A percentile compares a stretch with the other conserved stretches of the same genome.
Evolutionary conservation across 73 alveolate species (phyloP).

Genomic region (Symbiodinium pilosum): DNA sequence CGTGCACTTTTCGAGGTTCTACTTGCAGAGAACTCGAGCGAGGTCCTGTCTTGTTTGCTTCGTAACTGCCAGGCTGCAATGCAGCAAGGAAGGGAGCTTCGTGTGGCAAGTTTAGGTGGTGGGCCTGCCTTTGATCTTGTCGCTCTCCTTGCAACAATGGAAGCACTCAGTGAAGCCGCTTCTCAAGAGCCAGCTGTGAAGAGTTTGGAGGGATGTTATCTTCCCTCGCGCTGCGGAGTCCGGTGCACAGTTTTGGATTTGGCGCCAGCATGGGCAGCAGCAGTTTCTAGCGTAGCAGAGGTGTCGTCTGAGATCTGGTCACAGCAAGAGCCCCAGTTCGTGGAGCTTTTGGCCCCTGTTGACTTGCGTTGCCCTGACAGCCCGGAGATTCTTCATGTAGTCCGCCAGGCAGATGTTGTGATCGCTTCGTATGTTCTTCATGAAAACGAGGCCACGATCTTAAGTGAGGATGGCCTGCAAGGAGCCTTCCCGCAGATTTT

Average conservation of each 20-base stretch:
- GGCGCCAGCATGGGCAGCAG: constrained; percentile 55
- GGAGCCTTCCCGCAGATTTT: constrained; percentile 46
- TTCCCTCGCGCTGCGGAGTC: background rate
- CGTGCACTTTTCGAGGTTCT: constrained; percentile 72
- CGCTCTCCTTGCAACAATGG: constrained; percentile 46
- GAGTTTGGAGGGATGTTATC: background rate
- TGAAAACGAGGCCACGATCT: constrained; percentile 69
- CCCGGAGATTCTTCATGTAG: background rate
- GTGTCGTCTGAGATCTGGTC: constrained; percentile 35
- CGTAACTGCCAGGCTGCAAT: background rate
- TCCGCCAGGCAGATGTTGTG: constrained; percentile 26
- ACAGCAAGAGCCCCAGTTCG: background rate
- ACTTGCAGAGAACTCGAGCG: constrained; percentile 15
- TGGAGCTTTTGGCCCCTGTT: constrained; percentile 38
- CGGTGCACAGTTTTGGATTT: constrained; percentile 47
- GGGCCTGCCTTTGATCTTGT: constrained; percentile 67
- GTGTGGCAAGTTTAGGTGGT: constrained; percentile 74
- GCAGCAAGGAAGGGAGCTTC: background rate
- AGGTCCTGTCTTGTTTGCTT: background rate
- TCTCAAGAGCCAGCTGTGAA: background rate
- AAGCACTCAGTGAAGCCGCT: constrained; percentile 16
- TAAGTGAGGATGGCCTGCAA: constrained; percentile 19
- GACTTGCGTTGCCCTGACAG: constrained; percentile 22
- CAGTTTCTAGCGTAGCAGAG: background rate
- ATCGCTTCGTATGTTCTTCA: constrained; percentile 59